Percentiles rank a stretch among this genome's conserved stretches.
phyloP scores from a whole-genome alignment of 2,329 filamentous ascomycete species.

The Byssothecium circinans region DNA sequence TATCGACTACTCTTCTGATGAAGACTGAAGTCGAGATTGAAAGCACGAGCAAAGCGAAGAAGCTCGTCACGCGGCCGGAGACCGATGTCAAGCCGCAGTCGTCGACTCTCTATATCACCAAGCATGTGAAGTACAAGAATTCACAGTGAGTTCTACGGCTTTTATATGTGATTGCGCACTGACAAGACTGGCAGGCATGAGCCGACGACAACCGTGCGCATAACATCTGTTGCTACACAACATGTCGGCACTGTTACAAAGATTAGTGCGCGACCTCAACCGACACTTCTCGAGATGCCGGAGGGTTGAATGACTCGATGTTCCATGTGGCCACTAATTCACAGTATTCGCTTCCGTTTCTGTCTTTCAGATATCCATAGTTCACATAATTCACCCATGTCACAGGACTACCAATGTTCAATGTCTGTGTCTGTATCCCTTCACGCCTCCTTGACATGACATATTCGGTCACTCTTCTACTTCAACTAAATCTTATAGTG shows the following conservation, averaged over 20 bases:
- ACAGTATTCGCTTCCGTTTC: not conserved
- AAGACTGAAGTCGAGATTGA: slow-evolving; percentile 42
- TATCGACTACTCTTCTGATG: slow-evolving; percentile 44
- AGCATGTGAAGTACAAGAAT: slow-evolving; percentile 23
- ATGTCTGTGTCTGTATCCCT: not conserved
- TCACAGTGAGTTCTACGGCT: slow-evolving; percentile 11
- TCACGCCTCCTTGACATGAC: too few relatives aligned
- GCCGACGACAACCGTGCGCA: slow-evolving; percentile 21
- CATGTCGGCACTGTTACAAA: slow-evolving; percentile 14
- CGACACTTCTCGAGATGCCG: slow-evolving; percentile 6
- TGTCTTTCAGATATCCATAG: not conserved
- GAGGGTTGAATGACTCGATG: slow-evolving; percentile 1
- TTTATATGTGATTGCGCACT: slow-evolving; percentile 6
- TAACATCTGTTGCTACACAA: slow-evolving; percentile 14
- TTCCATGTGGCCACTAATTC: not conserved
- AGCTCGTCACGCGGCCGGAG: slow-evolving; percentile 12
- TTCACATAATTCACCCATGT: not conserved
- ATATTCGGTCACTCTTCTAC: too few relatives aligned
- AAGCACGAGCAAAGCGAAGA: slow-evolving; percentile 28
- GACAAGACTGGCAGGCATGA: slow-evolving; percentile 11
- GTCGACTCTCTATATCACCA: slow-evolving; percentile 28
- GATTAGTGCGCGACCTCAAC: slow-evolving; percentile 7
- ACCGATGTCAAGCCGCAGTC: slow-evolving; percentile 1
- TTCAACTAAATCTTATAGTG: not conserved
- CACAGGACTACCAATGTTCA: not conserved